Percentiles rank a stretch among this genome's conserved stretches.
Evolutionary conservation across 805 yeast genomes (phyloP).

Genomic region (Teunomyces panamensis): DNA sequence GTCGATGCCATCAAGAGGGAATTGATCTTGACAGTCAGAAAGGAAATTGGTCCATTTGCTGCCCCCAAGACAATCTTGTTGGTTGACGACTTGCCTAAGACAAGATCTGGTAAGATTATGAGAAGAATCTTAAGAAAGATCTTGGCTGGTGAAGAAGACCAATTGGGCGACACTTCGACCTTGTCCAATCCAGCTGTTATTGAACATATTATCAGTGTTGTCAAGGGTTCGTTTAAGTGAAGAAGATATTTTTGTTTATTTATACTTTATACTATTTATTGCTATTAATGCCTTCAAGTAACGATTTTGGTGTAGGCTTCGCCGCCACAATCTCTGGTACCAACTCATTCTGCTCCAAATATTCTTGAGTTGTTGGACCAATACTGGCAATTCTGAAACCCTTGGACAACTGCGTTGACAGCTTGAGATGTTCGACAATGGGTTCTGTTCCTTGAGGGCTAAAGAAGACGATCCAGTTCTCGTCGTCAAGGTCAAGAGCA

Average conservation of each 20-base stretch:
- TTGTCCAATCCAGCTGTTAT: slow-evolving; percentile 84
- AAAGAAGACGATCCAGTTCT: slow-evolving; percentile 77
- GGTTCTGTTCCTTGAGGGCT: slow-evolving; percentile 84
- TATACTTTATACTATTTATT: slow-evolving; percentile 1
- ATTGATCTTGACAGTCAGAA: slow-evolving; percentile 83
- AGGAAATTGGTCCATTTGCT: slow-evolving; percentile 91
- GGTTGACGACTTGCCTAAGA: slow-evolving; percentile 93
- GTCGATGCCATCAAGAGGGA: slow-evolving; percentile 65
- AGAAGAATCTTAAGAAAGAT: slow-evolving; percentile 95
- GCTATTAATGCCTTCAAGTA: slow-evolving; percentile 6
- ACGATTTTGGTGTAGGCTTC: slow-evolving; percentile 67
- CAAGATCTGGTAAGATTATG: slow-evolving; percentile 98
- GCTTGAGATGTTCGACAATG: slow-evolving; percentile 46
- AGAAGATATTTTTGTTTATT: not conserved
- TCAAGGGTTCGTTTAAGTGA: slow-evolving; percentile 34
- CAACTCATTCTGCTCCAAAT: slow-evolving; percentile 50
- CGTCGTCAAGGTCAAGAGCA: slow-evolving; percentile 9
- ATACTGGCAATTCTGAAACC: slow-evolving; percentile 61
- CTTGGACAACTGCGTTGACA: not conserved
- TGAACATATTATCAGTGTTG: slow-evolving; percentile 68
- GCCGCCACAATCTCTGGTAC: slow-evolving; percentile 61
- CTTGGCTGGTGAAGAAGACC: slow-evolving; percentile 87
- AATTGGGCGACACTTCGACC: slow-evolving; percentile 89
- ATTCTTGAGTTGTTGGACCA: slow-evolving; percentile 87
- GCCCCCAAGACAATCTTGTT: slow-evolving; percentile 86